These are phyloP conservation scores for Termitomyces sp. DNA, from an alignment of 768 basidiomycete genomes.

Conservation along the genomic window DNA sequence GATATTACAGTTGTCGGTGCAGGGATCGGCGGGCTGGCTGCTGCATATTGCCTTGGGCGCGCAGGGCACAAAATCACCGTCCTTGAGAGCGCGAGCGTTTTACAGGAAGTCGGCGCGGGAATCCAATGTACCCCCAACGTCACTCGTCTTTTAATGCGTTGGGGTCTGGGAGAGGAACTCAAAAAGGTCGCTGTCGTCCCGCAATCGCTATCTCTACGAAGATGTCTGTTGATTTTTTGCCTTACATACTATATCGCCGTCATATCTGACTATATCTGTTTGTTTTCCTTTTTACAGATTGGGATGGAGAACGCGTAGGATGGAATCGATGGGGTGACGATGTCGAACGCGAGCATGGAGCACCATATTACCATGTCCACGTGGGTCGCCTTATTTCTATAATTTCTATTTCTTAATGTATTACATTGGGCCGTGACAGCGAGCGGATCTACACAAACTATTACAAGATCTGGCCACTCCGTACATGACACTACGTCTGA, in stretches of 20 bases:
- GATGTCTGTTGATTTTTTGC: conserved; percentile 29
- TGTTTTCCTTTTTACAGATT: conserved; percentile 16
- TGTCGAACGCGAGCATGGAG: conserved; percentile 25
- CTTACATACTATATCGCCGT: not conserved
- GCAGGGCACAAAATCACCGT: conserved; percentile 48
- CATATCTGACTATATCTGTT: not conserved
- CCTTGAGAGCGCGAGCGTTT: conserved; percentile 35
- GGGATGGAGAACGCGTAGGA: conserved; percentile 26
- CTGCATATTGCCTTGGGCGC: conserved; percentile 40
- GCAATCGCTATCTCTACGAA: conserved; percentile 32
- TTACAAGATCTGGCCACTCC: conserved; percentile 27
- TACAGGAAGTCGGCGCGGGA: conserved; percentile 49
- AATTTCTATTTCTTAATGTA: too few relatives aligned
- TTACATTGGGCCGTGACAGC: conserved; percentile 28
- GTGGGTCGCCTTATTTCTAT: conserved; percentile 16
- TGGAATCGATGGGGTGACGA: conserved; percentile 23
- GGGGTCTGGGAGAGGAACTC: conserved; percentile 45
- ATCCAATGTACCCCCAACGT: conserved; percentile 45
- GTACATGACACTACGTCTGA: conserved; percentile 32
- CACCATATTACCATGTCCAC: conserved; percentile 33
- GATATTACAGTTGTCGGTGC: conserved; percentile 43
- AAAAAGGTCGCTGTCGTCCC: conserved; percentile 35
- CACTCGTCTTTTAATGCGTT: conserved; percentile 42
- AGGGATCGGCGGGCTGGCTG: conserved; percentile 47
- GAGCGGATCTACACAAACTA: conserved; percentile 46